Conservation (phyloP, 495 filamentous ascomycete genomes). For the Tuber umbilicatum region DNA sequence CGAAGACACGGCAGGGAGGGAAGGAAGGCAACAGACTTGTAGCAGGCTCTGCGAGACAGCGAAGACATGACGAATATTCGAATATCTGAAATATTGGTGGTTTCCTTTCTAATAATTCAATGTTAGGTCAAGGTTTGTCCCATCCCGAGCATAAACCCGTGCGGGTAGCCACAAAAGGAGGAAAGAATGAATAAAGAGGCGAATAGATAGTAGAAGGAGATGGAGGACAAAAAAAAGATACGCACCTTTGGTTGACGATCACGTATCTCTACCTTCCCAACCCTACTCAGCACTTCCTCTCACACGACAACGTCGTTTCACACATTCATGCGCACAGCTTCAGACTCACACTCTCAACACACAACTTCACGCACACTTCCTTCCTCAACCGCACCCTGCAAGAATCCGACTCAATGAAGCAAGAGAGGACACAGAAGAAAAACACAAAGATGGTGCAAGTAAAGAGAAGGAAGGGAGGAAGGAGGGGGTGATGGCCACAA, state of each 20-base stretch:
- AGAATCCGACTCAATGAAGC: constrained; percentile 35
- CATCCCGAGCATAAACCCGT: constrained; percentile 16
- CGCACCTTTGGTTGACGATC: constrained; percentile 33
- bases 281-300: constrained; percentile 39
- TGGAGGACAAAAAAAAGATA: constrained; percentile 8
- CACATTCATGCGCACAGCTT: constrained; percentile 38
- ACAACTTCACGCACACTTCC: constrained; percentile 31
- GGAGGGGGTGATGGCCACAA: constrained; percentile 20
- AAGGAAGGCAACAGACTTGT: constrained; percentile 55
- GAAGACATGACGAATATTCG: constrained; percentile 64
- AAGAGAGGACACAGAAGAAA: constrained; percentile 22
- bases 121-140: constrained; percentile 24
- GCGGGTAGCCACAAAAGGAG: background rate
- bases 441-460: constrained; percentile 15
- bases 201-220: constrained; percentile 19
- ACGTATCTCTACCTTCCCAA: constrained; percentile 36
- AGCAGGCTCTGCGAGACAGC: constrained; percentile 94
- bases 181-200: constrained; percentile 11
- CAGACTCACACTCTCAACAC: constrained; percentile 40
- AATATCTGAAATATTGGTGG: constrained; percentile 12
- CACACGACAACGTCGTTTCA: constrained; percentile 33
- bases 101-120: constrained; percentile 28
- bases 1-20: background rate
- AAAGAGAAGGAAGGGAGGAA: constrained; percentile 12
- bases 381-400: constrained; percentile 41